Percentiles rank a stretch among this genome's conserved stretches.
These are phyloP conservation scores for Diaporthe citrichinensis DNA, from an alignment of 2,329 filamentous ascomycete genomes.

Conservation along the genomic window DNA sequence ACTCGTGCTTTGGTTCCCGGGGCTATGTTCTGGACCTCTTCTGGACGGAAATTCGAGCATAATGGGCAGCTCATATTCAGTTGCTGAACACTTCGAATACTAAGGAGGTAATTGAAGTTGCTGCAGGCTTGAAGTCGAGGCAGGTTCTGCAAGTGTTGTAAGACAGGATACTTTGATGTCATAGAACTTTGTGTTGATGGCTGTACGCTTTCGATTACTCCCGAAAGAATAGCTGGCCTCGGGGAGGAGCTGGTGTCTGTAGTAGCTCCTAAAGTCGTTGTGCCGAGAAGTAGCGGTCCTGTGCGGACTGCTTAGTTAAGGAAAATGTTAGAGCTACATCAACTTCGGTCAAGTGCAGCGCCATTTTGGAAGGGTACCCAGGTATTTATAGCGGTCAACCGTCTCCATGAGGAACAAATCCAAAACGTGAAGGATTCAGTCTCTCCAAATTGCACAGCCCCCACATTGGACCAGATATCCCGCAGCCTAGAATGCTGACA, in stretches of 20 bases:
- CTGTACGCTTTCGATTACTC: background rate
- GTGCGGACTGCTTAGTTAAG: background rate
- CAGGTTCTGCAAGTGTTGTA: background rate
- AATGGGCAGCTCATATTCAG: conserved; percentile 10
- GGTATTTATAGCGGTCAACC: background rate
- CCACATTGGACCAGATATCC: background rate
- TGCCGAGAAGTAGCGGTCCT: background rate
- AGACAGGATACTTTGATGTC: background rate
- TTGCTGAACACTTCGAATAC: background rate
- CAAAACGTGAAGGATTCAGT: background rate
- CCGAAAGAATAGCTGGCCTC: background rate
- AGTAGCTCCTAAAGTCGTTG: background rate
- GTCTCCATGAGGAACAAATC: background rate
- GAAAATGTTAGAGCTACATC: background rate
- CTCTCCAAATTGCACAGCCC: background rate
- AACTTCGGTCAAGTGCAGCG: no score
- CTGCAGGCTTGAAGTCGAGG: no score
- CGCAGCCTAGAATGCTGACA: background rate
- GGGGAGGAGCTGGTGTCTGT: background rate
- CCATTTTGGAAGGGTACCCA: background rate
- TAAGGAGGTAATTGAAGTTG: background rate
- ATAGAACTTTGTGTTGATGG: background rate
- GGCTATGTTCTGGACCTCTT: conserved; percentile 13
- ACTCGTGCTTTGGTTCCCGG: conserved; percentile 22
- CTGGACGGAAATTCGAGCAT: conserved; percentile 21